A percentile compares a stretch with the other conserved stretches of the same genome.
Evolutionary conservation across 1,284 basidiomycete genomes (phyloP).

Genomic region (Coriolopsis trogii): DNA sequence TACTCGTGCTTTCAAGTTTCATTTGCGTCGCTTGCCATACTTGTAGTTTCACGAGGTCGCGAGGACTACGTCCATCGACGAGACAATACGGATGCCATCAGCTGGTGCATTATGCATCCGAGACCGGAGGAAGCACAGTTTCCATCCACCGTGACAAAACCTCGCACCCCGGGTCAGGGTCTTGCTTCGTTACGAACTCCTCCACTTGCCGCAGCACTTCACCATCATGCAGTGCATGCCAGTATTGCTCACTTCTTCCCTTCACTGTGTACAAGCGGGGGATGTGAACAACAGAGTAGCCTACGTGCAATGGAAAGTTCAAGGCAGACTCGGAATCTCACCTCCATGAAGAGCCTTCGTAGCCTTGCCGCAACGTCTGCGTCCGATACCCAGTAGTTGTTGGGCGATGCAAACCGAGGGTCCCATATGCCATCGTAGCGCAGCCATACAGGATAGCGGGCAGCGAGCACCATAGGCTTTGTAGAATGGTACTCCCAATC

Average conservation of each 20-base stretch:
- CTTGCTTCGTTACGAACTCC: conserved; percentile 1
- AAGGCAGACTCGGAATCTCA: background rate
- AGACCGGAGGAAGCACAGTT: background rate
- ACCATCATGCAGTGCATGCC: conserved; percentile 11
- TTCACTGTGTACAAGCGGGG: background rate
- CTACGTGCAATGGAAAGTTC: no score
- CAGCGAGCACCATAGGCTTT: conserved; percentile 6
- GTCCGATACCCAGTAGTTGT: background rate
- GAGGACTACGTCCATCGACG: no score
- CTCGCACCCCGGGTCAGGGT: background rate
- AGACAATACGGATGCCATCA: no score
- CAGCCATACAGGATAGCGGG: conserved; percentile 1
- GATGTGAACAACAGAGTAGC: no score
- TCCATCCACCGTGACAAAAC: conserved; percentile 2
- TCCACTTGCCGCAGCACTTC: conserved; percentile 4
- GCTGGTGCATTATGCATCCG: no score
- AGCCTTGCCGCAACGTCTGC: conserved; percentile 3
- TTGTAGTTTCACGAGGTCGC: no score
- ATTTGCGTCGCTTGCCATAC: no score
- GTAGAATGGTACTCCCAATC: conserved; percentile 19
- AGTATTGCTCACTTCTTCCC: conserved; percentile 3
- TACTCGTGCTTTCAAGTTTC: no score
- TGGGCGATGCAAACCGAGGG: background rate
- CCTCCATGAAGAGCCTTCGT: conserved; percentile 1
- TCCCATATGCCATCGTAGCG: conserved; percentile 12